A percentile compares a stretch with the other conserved stretches of the same genome.
Evolutionary conservation across 495 filamentous ascomycete genomes (phyloP).

Genomic region (Physcia stellaris): DNA sequence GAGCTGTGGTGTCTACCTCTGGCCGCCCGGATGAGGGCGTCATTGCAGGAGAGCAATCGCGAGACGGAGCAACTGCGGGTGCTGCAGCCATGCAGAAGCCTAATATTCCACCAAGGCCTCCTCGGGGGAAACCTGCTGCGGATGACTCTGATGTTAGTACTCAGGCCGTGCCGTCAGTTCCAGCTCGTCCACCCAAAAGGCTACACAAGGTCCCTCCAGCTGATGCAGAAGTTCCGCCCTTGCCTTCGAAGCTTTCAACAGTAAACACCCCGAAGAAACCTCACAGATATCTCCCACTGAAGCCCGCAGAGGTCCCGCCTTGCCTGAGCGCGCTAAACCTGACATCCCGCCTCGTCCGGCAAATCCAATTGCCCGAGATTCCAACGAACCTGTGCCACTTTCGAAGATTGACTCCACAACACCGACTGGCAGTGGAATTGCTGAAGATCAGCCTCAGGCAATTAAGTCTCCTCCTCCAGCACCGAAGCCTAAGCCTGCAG

Average conservation of each 20-base stretch:
- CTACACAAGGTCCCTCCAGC: slow-evolving; percentile 25
- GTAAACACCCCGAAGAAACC: slow-evolving; percentile 17
- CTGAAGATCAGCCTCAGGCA: slow-evolving; percentile 19
- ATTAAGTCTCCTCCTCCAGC: slow-evolving; percentile 25
- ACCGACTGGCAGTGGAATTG: slow-evolving; percentile 20
- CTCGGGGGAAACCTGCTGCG: slow-evolving; percentile 23
- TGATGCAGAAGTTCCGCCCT: too few relatives aligned
- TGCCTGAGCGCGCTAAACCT: slow-evolving; percentile 68
- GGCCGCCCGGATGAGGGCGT: slow-evolving; percentile 12
- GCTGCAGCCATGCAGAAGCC: slow-evolving; percentile 21
- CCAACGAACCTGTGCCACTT: slow-evolving; percentile 24
- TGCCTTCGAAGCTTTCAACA: slow-evolving; percentile 2
- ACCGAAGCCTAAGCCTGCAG: slow-evolving; percentile 54
- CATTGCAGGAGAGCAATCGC: slow-evolving; percentile 10
- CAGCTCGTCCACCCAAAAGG: slow-evolving; percentile 19
- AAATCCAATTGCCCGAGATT: slow-evolving; percentile 33
- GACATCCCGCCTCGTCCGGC: slow-evolving; percentile 58
- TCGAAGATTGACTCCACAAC: slow-evolving; percentile 21
- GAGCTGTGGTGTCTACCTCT: slow-evolving; percentile 15
- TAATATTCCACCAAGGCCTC: slow-evolving; percentile 25
- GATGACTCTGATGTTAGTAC: slow-evolving; percentile 6
- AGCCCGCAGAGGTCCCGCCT: slow-evolving; percentile 36
- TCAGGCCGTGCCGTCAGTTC: slow-evolving; percentile 11
- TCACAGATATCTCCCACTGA: slow-evolving; percentile 26
- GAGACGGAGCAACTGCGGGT: slow-evolving; percentile 20